Evolutionary conservation across 1,139 yeast species (phyloP), one percentile per base, ranked within the genome.

Genomic region (Blastobotrys aristatus): DNA sequence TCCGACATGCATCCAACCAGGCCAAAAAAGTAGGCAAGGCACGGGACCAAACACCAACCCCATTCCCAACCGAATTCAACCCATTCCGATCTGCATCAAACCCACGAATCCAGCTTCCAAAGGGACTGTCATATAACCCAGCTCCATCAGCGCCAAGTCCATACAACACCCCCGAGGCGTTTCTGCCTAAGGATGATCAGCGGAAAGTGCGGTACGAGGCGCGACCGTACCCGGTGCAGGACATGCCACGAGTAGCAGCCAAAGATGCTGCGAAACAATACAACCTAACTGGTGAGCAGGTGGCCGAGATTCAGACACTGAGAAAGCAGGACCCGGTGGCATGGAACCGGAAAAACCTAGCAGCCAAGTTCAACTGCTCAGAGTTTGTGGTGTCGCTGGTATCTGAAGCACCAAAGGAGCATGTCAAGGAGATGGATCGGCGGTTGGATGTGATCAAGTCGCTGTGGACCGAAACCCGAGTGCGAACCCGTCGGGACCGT

Each of bases 271-370:
- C 80, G 61, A 80, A 81, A 61, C 69, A 69, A 30, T 84, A 85
- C 62, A 76, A 78, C 47, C 69, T 88, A 52, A 76, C 80, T 1
- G 79, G 80, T 11, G 78, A 74, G 26, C 79, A 82, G 13, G 80
- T 84, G 21, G 64, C 62, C 32, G 80, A 86, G 65, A 82, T 90
- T 52, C 77, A 74, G 56, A 58, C 68, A 39, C 70, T 87, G 59
- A 79, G 97, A 65, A 56, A 63, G 17, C 66, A 72, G 42, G 82
- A 88, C 54, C 92, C 92, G 0, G 69, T 65, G 31, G 68, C 66
- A 49, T 80, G 88, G 81, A 80, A 92, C 16, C 75, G 89, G 56
- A 75, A 77, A 50, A 78, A 75, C 26, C 72, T 90, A 51, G 88
- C 89, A 27, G 72, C 74, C 52, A 75, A 82, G 64, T 90, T 77